Evolutionary conservation across 2,329 filamentous ascomycete genomes (phyloP), one percentile per base, ranked within the genome.

Genomic region (Aureobasidium namibiae): DNA sequence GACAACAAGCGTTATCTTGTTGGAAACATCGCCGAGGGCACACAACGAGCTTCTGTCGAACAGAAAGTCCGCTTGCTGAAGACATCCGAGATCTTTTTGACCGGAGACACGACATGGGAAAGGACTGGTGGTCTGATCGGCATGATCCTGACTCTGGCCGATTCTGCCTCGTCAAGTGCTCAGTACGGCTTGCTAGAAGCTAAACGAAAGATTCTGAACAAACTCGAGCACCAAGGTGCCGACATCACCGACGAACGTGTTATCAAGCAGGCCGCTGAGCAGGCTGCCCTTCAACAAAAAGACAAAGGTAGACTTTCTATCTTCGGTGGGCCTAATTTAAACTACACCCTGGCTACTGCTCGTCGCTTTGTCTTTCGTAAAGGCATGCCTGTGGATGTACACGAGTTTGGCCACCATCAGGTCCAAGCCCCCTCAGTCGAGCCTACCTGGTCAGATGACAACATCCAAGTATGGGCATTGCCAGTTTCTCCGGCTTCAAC

Each of bases 301-400:
- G 61, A 70, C 42, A 72, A 68, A 57, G 65, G 69, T 14, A 74
- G 72, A 18, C 68, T 91, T 61, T 82, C 80, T n/a, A 77, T 97
- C 13, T 88, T 95, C 69, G 92, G 89, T 3, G 85, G 87, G 4
- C 84, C 84, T 54, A 97, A 97, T 69, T 73, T 97, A 58, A 82
- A 85, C 46, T 87, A 96, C 68, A 80, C 84, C 6, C 73, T 99
- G 60, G 92, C 90, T n/a, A 89, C 91, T 0, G 86, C 88, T 16
- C 82, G 94, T 46, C 79, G 86, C 33, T 96, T 96, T 72, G 84
- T 97, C 52, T 92, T 96, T 67, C 82, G 94, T 38, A 91, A 89
- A 66, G 87, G 89, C 0, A 80, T 95, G 69, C 87, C 87, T 0
- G 74, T 96, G n/a, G 76, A 75, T 33, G 79, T 87, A 1, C 79